These are phyloP conservation scores for Carnegiea gigantea DNA, from an alignment of 179 eudicot genomes.

Conservation along the genomic window DNA sequence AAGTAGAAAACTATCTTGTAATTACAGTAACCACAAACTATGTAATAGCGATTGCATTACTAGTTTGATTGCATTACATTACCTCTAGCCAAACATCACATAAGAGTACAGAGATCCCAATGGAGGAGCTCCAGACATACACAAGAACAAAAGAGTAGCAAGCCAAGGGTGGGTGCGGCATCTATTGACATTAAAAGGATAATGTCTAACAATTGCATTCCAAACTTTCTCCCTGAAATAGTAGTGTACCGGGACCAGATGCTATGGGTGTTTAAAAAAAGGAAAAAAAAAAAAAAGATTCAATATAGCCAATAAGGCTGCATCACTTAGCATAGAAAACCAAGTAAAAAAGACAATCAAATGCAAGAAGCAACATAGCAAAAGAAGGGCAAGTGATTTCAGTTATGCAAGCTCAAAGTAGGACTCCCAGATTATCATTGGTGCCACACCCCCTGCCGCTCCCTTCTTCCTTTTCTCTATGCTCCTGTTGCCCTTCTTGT, in stretches of 20 bases:
- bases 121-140: too few species aligned
- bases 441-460: neutral
- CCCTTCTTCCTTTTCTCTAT: neutral
- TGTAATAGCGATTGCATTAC: too few species aligned
- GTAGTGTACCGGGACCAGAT: neutral
- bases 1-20: too few species aligned
- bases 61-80: too few species aligned
- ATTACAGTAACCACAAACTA: too few species aligned
- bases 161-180: too few species aligned
- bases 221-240: neutral
- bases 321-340: neutral
- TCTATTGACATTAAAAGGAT: too few species aligned
- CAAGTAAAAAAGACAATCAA: conserved; percentile 1
- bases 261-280: too few species aligned
- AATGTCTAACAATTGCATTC: neutral
- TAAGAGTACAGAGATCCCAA: too few species aligned
- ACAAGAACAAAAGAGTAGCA: too few species aligned
- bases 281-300: neutral
- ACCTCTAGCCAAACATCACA: too few species aligned
- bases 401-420: neutral
- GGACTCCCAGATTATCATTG: neutral
- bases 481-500: neutral
- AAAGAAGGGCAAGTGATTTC: neutral
- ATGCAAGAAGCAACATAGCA: neutral
- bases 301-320: neutral